These are phyloP conservation scores for Salvia miltiorrhiza DNA, from an alignment of 257 asterid species.

Conservation along the genomic window DNA sequence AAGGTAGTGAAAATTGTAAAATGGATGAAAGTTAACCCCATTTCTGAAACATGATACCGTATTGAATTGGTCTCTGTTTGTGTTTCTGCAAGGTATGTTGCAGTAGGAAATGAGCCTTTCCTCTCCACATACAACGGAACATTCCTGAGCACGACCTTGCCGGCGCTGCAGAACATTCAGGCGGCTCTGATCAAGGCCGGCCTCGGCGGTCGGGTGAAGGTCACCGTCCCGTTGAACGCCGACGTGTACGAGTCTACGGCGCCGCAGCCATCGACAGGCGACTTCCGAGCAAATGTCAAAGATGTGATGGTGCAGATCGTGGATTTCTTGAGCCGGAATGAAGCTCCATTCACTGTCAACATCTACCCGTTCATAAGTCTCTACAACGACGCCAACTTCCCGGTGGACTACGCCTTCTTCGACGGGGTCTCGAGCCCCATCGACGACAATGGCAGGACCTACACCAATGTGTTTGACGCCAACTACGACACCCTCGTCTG, in stretches of 20 bases:
- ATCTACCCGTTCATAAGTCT: slow-evolving; percentile 83
- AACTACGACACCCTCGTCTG: slow-evolving; percentile 67
- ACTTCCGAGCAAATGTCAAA: slow-evolving; percentile 53
- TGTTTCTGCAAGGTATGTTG: slow-evolving; percentile 57
- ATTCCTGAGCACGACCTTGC: slow-evolving; percentile 44
- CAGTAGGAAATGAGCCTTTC: slow-evolving; percentile 82
- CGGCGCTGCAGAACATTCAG: slow-evolving; percentile 67
- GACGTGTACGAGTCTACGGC: slow-evolving; percentile 63
- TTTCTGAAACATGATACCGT: background rate
- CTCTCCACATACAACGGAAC: slow-evolving; percentile 56
- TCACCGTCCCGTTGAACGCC: slow-evolving; percentile 68
- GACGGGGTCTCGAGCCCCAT: slow-evolving; percentile 57
- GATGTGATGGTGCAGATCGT: slow-evolving; percentile 50
- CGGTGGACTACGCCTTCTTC: slow-evolving; percentile 71
- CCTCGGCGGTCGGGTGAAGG: slow-evolving; percentile 53
- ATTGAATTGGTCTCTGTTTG: background rate
- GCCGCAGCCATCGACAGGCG: slow-evolving; percentile 60
- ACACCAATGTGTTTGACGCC: slow-evolving; percentile 69
- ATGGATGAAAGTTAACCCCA: too few species aligned
- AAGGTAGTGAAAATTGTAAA: too few species aligned
- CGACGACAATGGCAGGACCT: slow-evolving; percentile 49
- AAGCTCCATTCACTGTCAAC: slow-evolving; percentile 66
- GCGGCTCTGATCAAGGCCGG: slow-evolving; percentile 82
- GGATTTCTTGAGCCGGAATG: slow-evolving; percentile 48
- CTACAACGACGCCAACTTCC: slow-evolving; percentile 61